Evolutionary conservation across 257 asterid genomes (phyloP).

Genomic region (Lithospermum erythrorhizon): DNA sequence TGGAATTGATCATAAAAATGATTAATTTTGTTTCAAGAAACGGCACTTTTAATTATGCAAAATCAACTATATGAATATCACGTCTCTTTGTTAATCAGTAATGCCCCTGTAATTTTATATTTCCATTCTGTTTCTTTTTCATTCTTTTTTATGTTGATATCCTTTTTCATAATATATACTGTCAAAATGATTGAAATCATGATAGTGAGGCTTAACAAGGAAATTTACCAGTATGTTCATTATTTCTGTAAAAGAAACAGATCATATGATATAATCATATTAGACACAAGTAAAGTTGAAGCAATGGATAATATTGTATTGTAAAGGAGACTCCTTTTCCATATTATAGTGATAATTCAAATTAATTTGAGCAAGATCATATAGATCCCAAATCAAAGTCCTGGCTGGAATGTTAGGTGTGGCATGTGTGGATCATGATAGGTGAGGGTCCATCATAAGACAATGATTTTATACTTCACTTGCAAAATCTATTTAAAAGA

Average conservation of each 20-base stretch:
- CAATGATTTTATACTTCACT: no score
- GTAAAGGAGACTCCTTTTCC: conserved; percentile 1
- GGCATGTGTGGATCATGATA: conserved; percentile 34
- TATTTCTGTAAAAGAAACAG: neutral
- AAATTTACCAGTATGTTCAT: neutral
- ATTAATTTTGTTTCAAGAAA: no score
- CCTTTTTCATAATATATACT: neutral
- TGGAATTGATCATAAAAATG: no score
- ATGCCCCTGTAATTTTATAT: no score
- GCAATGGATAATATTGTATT: conserved; percentile 1
- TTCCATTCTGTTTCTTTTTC: no score
- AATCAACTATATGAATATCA: no score
- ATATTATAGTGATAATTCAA: conserved; percentile 9
- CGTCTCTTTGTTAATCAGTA: no score
- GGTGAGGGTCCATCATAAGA: conserved; percentile 18
- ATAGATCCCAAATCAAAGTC: conserved; percentile 26
- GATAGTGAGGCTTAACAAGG: no score
- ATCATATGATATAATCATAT: neutral
- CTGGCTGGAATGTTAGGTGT: conserved; percentile 37
- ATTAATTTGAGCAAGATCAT: conserved; percentile 16
- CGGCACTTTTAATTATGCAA: no score
- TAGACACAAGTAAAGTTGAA: conserved; percentile 1
- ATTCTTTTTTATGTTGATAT: no score
- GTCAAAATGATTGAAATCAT: neutral
- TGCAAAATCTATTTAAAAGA: neutral